Evolutionary conservation across 352 stramenopile species (phyloP).

Genomic region (Phytophthora pistaciae): DNA sequence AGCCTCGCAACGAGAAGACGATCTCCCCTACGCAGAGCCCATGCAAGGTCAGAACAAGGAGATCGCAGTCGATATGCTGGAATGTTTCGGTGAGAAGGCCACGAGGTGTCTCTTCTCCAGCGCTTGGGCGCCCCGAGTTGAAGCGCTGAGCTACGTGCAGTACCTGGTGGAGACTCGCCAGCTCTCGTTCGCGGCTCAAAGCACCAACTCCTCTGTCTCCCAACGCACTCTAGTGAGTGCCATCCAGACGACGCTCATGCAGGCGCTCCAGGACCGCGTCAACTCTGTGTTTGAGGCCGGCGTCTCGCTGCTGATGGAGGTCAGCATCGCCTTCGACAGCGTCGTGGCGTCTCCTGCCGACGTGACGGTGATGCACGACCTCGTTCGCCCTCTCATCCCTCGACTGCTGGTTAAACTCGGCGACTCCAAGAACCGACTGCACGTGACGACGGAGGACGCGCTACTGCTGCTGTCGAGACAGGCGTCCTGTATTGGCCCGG

Average conservation of each 20-base stretch:
- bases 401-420: constrained; percentile 79
- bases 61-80: constrained; percentile 47
- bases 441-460: constrained; percentile 80
- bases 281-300: constrained; percentile 84
- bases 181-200: constrained; percentile 50
- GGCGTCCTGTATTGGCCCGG: constrained; percentile 57
- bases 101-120: constrained; percentile 83
- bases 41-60: constrained; percentile 72
- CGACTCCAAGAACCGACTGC: constrained; percentile 75
- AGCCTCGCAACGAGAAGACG: constrained; percentile 70
- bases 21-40: constrained; percentile 83
- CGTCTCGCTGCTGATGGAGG: constrained; percentile 77
- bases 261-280: constrained; percentile 77
- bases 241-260: constrained; percentile 64
- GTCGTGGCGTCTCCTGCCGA: constrained; percentile 27
- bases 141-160: constrained; percentile 83
- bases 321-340: constrained; percentile 66
- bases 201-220: neutral
- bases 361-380: constrained; percentile 52
- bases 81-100: constrained; percentile 78
- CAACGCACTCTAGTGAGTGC: constrained; percentile 36
- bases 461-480: constrained; percentile 78
- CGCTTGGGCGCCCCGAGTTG: constrained; percentile 82
- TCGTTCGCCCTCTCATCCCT: constrained; percentile 74
- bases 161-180: constrained; percentile 66